These are phyloP conservation scores for Erythrophleum fordii DNA, from an alignment of 306 rosid genomes.

Conservation along the genomic window DNA sequence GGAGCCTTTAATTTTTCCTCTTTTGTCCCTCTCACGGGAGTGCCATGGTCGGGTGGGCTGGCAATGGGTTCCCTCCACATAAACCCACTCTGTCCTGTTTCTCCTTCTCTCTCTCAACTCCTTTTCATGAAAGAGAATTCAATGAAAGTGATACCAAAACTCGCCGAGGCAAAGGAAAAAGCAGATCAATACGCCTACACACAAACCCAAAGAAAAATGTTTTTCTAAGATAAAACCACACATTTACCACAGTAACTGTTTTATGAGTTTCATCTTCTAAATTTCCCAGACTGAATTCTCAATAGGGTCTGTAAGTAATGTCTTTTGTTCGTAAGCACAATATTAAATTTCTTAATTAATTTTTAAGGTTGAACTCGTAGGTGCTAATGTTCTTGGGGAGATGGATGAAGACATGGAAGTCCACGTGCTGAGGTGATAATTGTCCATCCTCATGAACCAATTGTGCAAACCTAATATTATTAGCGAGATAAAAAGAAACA, in stretches of 20 bases:
- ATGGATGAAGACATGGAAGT: slow-evolving; percentile 44
- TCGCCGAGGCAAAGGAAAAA: slow-evolving; percentile 1
- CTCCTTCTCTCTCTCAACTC: slow-evolving; percentile 46
- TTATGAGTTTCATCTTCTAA: slow-evolving; percentile 11
- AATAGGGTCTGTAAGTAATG: neutral
- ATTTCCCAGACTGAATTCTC: neutral
- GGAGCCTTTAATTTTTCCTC: slow-evolving; percentile 23
- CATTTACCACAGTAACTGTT: slow-evolving; percentile 1
- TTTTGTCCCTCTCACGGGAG: slow-evolving; percentile 76
- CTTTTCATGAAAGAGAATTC: slow-evolving; percentile 51
- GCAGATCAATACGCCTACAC: neutral
- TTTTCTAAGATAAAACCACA: slow-evolving; percentile 26
- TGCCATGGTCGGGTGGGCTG: slow-evolving; percentile 80
- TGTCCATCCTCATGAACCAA: slow-evolving; percentile 52
- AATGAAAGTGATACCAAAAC: slow-evolving; percentile 48
- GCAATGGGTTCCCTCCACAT: slow-evolving; percentile 53
- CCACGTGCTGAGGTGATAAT: slow-evolving; percentile 59
- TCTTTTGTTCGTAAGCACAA: slow-evolving; percentile 31
- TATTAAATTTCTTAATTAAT: slow-evolving; percentile 38
- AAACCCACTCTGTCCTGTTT: slow-evolving; percentile 40
- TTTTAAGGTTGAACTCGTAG: slow-evolving; percentile 50
- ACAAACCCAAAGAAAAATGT: neutral
- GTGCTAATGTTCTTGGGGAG: slow-evolving; percentile 51
- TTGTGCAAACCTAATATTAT: slow-evolving; percentile 6
- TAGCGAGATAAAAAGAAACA: neutral